Conservation (phyloP, 2,329 filamentous ascomycete genomes). For the Calycina herbarum region DNA sequence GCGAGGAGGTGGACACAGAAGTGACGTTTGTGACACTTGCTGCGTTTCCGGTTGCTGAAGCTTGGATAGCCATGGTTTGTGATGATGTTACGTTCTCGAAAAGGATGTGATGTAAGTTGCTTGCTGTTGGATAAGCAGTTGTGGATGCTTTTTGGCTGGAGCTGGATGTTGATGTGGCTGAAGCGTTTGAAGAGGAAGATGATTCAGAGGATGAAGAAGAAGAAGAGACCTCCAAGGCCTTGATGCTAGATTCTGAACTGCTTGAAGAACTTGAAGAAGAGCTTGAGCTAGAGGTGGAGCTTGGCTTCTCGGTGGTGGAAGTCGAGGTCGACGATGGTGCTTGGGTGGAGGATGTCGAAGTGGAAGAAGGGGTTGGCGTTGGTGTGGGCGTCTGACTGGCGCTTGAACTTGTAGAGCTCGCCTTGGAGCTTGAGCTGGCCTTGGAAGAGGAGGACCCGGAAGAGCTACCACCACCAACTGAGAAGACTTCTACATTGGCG, state of each 20-base stretch:
- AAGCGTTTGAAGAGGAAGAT: conserved; percentile 8
- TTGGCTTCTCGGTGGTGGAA: conserved; percentile 20
- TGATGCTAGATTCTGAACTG: conserved; percentile 17
- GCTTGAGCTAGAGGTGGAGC: conserved; percentile 16
- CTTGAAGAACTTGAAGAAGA: conserved; percentile 19
- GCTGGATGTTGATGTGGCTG: conserved; percentile 18
- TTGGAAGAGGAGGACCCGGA: conserved; percentile 22
- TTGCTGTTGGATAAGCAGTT: conserved; percentile 13
- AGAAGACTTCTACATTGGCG: conserved; percentile 67
- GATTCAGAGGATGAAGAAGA: conserved; percentile 13
- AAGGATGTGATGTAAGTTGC: conserved; percentile 30
- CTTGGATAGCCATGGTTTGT: background rate
- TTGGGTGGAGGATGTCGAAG: conserved; percentile 11
- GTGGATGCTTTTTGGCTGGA: conserved; percentile 7
- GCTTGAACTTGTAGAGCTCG: conserved; percentile 24
- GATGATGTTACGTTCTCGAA: conserved; percentile 29
- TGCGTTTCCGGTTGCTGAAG: conserved; percentile 13
- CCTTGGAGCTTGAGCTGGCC: conserved; percentile 29
- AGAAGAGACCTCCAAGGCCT: conserved; percentile 14
- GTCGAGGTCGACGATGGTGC: conserved; percentile 17
- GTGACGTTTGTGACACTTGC: conserved; percentile 10
- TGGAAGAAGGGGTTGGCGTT: conserved; percentile 27
- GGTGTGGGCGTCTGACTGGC: conserved; percentile 28
- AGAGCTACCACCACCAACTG: conserved; percentile 35
- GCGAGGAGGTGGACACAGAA: background rate